A percentile compares a stretch with the other conserved stretches of the same genome.
These are phyloP conservation scores for Cystobasidiaceae sp. DNA, from an alignment of 1,284 basidiomycete genomes.

Conservation along the genomic window DNA sequence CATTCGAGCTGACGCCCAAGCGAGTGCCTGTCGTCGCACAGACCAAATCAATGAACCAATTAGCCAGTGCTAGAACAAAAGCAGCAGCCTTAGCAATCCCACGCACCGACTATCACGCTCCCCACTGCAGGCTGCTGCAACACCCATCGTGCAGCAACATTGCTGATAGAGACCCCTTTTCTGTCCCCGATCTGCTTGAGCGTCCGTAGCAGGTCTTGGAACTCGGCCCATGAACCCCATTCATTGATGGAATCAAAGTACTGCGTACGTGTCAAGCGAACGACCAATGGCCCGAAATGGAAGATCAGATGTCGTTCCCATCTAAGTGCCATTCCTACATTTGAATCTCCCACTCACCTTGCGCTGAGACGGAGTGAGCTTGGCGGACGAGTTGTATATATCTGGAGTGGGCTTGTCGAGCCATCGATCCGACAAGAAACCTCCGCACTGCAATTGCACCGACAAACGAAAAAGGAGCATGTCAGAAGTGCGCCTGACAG, in stretches of 20 bases:
- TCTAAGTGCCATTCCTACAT: not conserved
- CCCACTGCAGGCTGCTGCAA: not conserved
- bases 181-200: not conserved
- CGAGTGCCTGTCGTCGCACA: no score
- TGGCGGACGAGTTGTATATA: not conserved
- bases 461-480: no score
- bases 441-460: not conserved
- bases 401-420: not conserved
- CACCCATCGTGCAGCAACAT: not conserved
- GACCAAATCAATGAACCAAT: no score
- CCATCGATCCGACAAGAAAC: not conserved
- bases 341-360: not conserved
- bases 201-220: not conserved
- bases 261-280: no score
- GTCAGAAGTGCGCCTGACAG: no score
- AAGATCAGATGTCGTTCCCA: not conserved
- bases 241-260: not conserved
- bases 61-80: no score
- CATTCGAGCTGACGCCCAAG: not conserved
- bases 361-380: not conserved
- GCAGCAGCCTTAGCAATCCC: no score
- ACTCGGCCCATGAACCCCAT: not conserved
- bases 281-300: not conserved
- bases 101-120: not conserved
- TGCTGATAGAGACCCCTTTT: not conserved